These are phyloP conservation scores for Alternaria ventricosa DNA, from an alignment of 2,329 filamentous ascomycete species.

Conservation along the genomic window DNA sequence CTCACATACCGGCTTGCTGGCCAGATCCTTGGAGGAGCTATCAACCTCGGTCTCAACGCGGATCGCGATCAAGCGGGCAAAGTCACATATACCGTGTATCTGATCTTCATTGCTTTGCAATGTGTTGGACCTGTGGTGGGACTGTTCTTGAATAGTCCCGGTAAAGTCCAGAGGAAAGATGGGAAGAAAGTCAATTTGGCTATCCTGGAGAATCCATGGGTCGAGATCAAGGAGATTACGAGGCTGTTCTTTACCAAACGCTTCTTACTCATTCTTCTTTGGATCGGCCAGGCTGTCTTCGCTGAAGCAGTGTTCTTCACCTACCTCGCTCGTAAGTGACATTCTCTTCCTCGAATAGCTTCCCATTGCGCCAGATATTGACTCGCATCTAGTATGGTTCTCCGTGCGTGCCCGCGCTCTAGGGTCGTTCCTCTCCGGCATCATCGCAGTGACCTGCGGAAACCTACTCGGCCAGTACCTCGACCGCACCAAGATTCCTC, in stretches of 20 bases:
- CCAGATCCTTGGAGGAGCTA: slow-evolving; percentile 74
- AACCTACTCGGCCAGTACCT: slow-evolving; percentile 72
- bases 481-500: slow-evolving; percentile 62
- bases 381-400: slow-evolving; percentile 63
- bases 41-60: slow-evolving; percentile 72
- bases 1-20: slow-evolving; percentile 66
- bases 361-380: no score
- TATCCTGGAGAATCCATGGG: slow-evolving; percentile 63
- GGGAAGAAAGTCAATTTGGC: slow-evolving; percentile 66
- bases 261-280: slow-evolving; percentile 69
- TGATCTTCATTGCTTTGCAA: slow-evolving; percentile 75
- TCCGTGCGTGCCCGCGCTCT: slow-evolving; percentile 71
- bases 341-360: neutral
- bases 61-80: slow-evolving; percentile 64
- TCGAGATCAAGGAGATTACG: slow-evolving; percentile 66
- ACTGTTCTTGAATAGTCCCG: slow-evolving; percentile 66
- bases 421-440: slow-evolving; percentile 72
- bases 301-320: slow-evolving; percentile 76
- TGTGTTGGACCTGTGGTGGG: slow-evolving; percentile 69
- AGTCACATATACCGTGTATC: slow-evolving; percentile 72
- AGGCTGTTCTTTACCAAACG: slow-evolving; percentile 66
- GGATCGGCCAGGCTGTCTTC: slow-evolving; percentile 75
- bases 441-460: slow-evolving; percentile 69
- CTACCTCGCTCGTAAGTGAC: slow-evolving; percentile 58
- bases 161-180: slow-evolving; percentile 69